Percentiles rank a stretch among this genome's conserved stretches.
Evolutionary conservation across 129 eudicot genomes (phyloP).

Genomic region (Flaveria trinervia): DNA sequence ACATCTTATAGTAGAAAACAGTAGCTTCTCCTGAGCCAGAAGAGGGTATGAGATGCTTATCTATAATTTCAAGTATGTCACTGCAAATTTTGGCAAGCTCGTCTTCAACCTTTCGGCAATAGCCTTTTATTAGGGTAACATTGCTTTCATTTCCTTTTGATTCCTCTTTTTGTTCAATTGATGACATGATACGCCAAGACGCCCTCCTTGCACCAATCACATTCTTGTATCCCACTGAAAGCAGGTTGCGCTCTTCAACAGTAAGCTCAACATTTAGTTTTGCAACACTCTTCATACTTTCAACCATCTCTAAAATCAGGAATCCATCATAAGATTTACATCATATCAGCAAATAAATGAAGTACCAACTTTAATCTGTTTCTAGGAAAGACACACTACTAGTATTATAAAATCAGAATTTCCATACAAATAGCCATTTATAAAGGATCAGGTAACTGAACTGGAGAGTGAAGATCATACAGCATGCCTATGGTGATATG

Average conservation of each 20-base stretch:
- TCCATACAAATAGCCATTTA: background rate
- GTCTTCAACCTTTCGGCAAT: slow-evolving; percentile 86
- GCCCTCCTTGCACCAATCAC: slow-evolving; percentile 90
- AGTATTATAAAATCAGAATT: background rate
- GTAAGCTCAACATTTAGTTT: slow-evolving; percentile 78
- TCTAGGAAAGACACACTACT: background rate
- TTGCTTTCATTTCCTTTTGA: slow-evolving; percentile 77
- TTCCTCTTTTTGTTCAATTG: slow-evolving; percentile 91
- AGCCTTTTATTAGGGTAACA: slow-evolving; percentile 75
- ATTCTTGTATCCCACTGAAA: slow-evolving; percentile 92
- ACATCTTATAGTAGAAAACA: slow-evolving; percentile 90
- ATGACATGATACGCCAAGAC: slow-evolving; percentile 97
- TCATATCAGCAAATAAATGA: background rate
- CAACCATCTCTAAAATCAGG: slow-evolving; percentile 81
- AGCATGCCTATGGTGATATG: background rate
- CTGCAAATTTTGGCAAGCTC: slow-evolving; percentile 84
- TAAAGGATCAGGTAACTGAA: background rate
- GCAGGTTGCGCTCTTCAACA: slow-evolving; percentile 88
- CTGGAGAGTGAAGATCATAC: background rate
- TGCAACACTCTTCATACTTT: slow-evolving; percentile 85
- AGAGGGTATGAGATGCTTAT: slow-evolving; percentile 73
- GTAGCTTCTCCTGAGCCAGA: slow-evolving; percentile 83
- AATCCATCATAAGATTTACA: background rate
- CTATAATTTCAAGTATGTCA: slow-evolving; percentile 80
- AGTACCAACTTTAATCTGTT: background rate